Conservation (phyloP, 352 stramenopile species). For the Phytophthora sp. region DNA sequence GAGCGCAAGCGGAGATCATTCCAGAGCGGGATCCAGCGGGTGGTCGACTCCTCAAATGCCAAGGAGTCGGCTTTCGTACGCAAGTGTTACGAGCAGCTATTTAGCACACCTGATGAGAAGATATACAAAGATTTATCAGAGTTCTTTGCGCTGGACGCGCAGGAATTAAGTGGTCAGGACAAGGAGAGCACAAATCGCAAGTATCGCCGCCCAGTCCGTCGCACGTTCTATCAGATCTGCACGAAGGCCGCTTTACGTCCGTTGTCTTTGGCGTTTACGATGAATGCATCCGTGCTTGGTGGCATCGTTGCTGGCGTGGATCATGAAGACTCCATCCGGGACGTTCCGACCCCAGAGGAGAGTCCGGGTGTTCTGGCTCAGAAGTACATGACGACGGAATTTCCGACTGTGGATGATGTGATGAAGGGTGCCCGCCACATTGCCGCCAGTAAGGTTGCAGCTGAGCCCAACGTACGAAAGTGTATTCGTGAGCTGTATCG, state of each 20-base stretch:
- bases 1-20: conserved; percentile 83
- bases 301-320: conserved; percentile 77
- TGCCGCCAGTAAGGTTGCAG: conserved; percentile 82
- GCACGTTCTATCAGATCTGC: conserved; percentile 91
- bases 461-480: conserved; percentile 86
- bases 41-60: conserved; percentile 66
- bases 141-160: conserved; percentile 82
- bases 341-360: conserved; percentile 79
- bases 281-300: conserved; percentile 86
- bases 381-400: conserved; percentile 85
- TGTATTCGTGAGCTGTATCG: conserved; percentile 86
- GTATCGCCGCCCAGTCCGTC: conserved; percentile 77
- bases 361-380: conserved; percentile 71
- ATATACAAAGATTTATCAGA: conserved; percentile 87
- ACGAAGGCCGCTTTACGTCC: conserved; percentile 81
- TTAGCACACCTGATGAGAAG: conserved; percentile 77
- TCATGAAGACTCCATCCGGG: conserved; percentile 64
- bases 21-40: conserved; percentile 68
- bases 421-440: conserved; percentile 91
- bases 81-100: conserved; percentile 83
- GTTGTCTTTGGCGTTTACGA: conserved; percentile 80
- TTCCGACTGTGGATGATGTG: conserved; percentile 84
- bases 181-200: conserved; percentile 59
- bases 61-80: conserved; percentile 85
- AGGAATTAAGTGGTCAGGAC: conserved; percentile 60